phyloP scores from a whole-genome alignment of 257 asterid genomes.

The Penstemon barbatus region DNA sequence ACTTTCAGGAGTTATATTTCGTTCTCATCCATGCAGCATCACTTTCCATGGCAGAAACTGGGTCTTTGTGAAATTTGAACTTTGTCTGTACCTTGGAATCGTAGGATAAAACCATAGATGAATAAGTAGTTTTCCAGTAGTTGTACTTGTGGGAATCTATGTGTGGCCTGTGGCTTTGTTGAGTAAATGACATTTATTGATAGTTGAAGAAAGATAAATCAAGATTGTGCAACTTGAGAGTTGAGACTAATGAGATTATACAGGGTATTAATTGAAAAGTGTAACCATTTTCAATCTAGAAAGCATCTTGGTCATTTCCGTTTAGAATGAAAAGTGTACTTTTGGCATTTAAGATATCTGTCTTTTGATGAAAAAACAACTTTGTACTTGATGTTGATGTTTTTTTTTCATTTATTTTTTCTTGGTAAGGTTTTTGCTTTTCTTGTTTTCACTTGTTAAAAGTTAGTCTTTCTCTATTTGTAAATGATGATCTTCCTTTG shows the following conservation, averaged over 20 bases:
- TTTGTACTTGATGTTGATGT: neutral
- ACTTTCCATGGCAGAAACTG: neutral
- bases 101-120: neutral
- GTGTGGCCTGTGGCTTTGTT: neutral
- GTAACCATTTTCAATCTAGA: neutral
- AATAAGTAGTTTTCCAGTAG: neutral
- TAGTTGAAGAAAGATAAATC: neutral
- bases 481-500: neutral
- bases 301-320: neutral
- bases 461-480: neutral
- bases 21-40: neutral
- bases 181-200: constrained; percentile 13
- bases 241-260: constrained; percentile 3
- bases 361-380: constrained; percentile 6
- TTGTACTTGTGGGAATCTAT: constrained; percentile 1
- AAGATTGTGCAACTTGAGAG: neutral
- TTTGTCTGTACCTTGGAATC: neutral
- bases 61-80: neutral
- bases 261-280: neutral
- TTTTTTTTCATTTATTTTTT: neutral
- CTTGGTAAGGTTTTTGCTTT: neutral
- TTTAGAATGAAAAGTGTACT: neutral
- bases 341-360: constrained; percentile 4
- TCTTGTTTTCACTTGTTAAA: neutral
- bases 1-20: neutral